Conservation (phyloP, 2,329 filamentous ascomycete genomes). For the Rhinocladiella mackenziei region DNA sequence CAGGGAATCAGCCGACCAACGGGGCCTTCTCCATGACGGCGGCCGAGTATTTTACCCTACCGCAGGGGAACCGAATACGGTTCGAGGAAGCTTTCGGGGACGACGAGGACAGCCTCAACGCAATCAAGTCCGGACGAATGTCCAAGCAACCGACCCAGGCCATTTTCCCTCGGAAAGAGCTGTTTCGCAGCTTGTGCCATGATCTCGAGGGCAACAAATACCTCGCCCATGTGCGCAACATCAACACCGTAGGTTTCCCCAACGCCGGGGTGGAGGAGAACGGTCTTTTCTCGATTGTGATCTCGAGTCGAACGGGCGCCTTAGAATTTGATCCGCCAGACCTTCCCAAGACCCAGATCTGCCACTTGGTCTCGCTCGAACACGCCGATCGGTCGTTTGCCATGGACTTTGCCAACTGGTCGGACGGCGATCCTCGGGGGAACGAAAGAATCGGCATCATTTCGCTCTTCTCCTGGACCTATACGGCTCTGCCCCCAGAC, state of each 20-base stretch:
- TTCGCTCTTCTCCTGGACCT: constrained; percentile 43
- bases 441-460: constrained; percentile 34
- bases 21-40: constrained; percentile 1
- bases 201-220: constrained; percentile 20
- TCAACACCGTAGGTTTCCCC: constrained; percentile 41
- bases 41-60: constrained; percentile 3
- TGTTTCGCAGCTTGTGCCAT: not conserved
- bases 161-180: not conserved
- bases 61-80: not conserved
- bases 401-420: no score
- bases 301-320: constrained; percentile 37
- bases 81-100: constrained; percentile 1
- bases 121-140: no score
- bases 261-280: constrained; percentile 36
- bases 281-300: constrained; percentile 37
- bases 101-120: no score
- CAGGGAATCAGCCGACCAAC: not conserved
- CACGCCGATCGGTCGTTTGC: no score
- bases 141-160: not conserved
- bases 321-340: no score
- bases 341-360: constrained; percentile 3
- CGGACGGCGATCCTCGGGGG: constrained; percentile 30
- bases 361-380: constrained; percentile 6
- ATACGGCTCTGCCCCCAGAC: constrained; percentile 38
- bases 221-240: constrained; percentile 41